phyloP scores from a whole-genome alignment of 495 filamentous ascomycete genomes.

The Astrothelium macrocarpum region DNA sequence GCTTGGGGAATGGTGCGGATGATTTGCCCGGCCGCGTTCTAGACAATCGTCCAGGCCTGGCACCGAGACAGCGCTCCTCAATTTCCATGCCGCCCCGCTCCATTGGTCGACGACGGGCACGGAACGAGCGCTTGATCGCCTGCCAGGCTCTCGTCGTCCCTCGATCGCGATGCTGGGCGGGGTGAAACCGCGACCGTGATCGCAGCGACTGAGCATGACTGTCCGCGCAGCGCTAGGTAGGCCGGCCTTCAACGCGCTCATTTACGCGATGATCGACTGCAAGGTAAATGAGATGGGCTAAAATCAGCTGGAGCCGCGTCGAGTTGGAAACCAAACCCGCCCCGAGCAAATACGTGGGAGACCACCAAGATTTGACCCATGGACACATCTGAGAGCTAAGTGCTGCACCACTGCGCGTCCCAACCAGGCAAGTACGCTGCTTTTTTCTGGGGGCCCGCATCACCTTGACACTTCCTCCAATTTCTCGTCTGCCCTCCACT shows the following conservation, averaged over 20 bases:
- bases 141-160: background rate
- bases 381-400: background rate
- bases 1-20: background rate
- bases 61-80: background rate
- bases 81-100: background rate
- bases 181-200: background rate
- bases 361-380: background rate
- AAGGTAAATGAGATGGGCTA: background rate
- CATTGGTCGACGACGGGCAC: background rate
- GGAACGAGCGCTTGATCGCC: background rate
- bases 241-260: background rate
- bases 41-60: background rate
- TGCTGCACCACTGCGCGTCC: background rate
- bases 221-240: background rate
- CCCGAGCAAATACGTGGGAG: background rate
- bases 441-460: background rate
- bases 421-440: background rate
- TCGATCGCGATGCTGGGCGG: background rate
- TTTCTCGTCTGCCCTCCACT: background rate
- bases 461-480: too few species aligned
- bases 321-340: background rate
- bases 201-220: background rate
- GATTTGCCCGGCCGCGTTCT: background rate
- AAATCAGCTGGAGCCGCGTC: slow-evolving; percentile 4
- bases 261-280: background rate